Conservation (phyloP, 2,329 filamentous ascomycete genomes). For the Botrytis porri region DNA sequence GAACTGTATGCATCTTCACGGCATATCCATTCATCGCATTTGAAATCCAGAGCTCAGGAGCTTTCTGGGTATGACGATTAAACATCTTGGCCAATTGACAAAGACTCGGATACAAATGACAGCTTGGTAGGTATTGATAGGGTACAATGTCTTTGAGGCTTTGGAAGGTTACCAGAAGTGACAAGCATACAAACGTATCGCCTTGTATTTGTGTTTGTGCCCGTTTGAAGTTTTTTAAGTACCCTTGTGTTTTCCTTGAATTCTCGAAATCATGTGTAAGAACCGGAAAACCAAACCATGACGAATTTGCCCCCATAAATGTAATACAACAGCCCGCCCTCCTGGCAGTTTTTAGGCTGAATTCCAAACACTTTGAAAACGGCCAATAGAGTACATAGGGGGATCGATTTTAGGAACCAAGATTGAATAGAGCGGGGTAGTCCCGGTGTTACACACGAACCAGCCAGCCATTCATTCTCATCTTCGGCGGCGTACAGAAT, state of each 20-base stretch:
- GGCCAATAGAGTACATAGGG: not conserved
- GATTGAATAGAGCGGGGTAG: conserved; percentile 5
- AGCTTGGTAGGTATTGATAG: conserved; percentile 4
- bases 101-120: not conserved
- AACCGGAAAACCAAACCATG: not conserved
- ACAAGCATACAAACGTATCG: conserved; percentile 1
- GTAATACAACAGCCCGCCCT: not conserved
- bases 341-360: not conserved
- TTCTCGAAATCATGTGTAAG: not conserved
- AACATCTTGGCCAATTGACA: not conserved
- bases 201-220: not conserved
- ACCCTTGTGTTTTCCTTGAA: not conserved
- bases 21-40: not conserved
- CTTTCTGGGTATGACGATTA: not conserved
- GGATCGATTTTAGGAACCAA: not conserved
- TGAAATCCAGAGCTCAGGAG: not conserved
- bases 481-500: conserved; percentile 12
- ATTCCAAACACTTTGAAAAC: not conserved
- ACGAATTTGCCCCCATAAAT: not conserved
- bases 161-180: not conserved
- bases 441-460: conserved; percentile 2
- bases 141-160: not conserved
- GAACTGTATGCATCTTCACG: not conserved
- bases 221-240: not conserved
- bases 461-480: conserved; percentile 11